Evolutionary conservation across 495 filamentous ascomycete genomes (phyloP).

Genomic region (Penicillium silybi): DNA sequence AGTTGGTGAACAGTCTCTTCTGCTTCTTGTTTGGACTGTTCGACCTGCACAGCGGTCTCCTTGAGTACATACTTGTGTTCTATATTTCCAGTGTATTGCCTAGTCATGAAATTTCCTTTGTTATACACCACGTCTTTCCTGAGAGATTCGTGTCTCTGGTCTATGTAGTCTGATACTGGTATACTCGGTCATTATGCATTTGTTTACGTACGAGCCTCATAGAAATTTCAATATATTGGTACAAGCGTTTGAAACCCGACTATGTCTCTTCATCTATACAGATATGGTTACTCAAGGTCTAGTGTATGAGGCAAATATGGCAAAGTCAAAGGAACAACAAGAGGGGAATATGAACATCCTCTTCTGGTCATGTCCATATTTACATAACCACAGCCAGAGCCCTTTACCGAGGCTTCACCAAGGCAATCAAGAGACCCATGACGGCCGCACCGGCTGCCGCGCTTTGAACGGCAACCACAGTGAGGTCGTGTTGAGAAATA

Average conservation of each 20-base stretch:
- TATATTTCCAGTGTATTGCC: constrained; percentile 31
- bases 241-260: background rate
- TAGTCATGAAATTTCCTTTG: constrained; percentile 34
- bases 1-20: constrained; percentile 10
- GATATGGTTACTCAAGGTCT: background rate
- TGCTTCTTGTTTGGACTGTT: background rate
- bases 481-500: constrained; percentile 70
- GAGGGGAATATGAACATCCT: background rate
- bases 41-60: constrained; percentile 14
- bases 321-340: background rate
- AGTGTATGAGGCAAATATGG: background rate
- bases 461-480: constrained; percentile 65
- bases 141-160: background rate
- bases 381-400: background rate
- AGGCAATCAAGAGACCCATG: constrained; percentile 53
- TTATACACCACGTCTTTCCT: constrained; percentile 3
- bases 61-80: constrained; percentile 33
- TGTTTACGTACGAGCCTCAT: background rate
- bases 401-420: constrained; percentile 49
- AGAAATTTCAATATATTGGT: constrained; percentile 4
- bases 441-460: constrained; percentile 68
- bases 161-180: background rate
- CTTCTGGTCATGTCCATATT: background rate
- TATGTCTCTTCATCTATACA: constrained; percentile 19
- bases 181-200: background rate